Evolutionary conservation across 805 yeast genomes (phyloP), one percentile per base, ranked within the genome.

Genomic region (Spathaspora gorwiae): DNA sequence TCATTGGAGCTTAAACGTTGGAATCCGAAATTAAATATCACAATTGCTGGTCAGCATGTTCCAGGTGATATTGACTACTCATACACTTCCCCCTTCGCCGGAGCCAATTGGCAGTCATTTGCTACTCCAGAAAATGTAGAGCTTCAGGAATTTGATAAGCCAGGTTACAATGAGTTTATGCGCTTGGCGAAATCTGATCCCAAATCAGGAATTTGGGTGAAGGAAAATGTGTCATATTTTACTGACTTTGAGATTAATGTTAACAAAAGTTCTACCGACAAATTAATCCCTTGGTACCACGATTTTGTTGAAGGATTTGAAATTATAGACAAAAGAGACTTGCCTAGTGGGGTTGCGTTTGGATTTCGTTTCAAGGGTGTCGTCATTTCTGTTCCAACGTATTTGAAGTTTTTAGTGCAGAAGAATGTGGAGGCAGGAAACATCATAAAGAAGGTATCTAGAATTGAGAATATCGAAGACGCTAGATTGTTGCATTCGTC

Each of bases 81-180:
- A 8, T 83, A 79, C 55, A 73, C 86, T 2, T 80, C 85, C 0
- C 87, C 88, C 3, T 78, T 71, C 57, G 89, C 88, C 0, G 89
- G 89, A 4, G 90, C 88, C 39, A 79, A 83, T 53, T 83, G 88
- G 87, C 70, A 68, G 40, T 76, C 84, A 10, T 79, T 80, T 62
- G 87, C 86, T 2, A 35, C 53, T 1, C 47, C 49, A 1, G 65
- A 66, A 4, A 79, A 78, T 15, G 52, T 31, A 5, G 55, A 50
- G 7, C 58, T 67, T 15, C 78, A 74, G 46, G 55, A 63, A 11
- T 54, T 66, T 15, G 89, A 83, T 54, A 61, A 61, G 29, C 60
- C 71, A 2, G 79, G 78, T 0, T 84, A 83, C 53, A 51, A 51
- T 26, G 70, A 66, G 47, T 75, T 82, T 36, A 50, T 68, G 47